Base-by-base conservation (phyloP, 148 eudicot species). In the Rhododendron williamsianum region DNA sequence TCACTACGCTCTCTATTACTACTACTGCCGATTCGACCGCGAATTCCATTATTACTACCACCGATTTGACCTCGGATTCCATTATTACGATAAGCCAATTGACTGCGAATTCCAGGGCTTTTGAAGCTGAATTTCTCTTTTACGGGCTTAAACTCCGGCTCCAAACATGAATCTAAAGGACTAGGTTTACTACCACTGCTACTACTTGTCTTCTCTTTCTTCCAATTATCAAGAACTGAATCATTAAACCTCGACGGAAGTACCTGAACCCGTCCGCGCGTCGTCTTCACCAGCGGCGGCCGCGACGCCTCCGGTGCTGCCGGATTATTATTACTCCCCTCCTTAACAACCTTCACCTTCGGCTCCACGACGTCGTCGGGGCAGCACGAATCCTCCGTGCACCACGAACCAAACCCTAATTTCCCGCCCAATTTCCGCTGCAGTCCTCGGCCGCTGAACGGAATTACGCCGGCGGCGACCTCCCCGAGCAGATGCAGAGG, bases 221-320 rank as follows among this genome's bases (percentile, higher is more conserved):
- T 97, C 99, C 99, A 97, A 89, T 97, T 94, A 93, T 93, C 99
- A 15, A 97, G 89, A 81, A 97, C 84, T 2, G 99, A 97, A 87
- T 97, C 99, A 72, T 93, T 97, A 84, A 92, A 97, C 85, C 94
- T 86, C 60, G 98, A 95, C 71, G 99, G 99, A 76, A 97, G 87
- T 80, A 93, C 98, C 95, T 93, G 98, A 87, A 95, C 94, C 87
- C 99, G 89, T 30, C 99, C 98, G 41, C 99, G 78, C 2, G 98
- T 95, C 4, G 99, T 95, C 86, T 96, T 89, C 52, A 95, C 95
- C 76, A 95, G 86, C 19, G 98, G 91, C 79, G 99, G 97, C 89
- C 92, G 79, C 27, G 91, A 79, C 58, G 84, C 89, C 79, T 84
- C 89, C 82, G 74, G 89, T 19, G 78, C 78, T 23, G 11, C 30